Base-by-base conservation (phyloP, 1,284 basidiomycete species). In the Ceratobasidium sp. region DNA sequence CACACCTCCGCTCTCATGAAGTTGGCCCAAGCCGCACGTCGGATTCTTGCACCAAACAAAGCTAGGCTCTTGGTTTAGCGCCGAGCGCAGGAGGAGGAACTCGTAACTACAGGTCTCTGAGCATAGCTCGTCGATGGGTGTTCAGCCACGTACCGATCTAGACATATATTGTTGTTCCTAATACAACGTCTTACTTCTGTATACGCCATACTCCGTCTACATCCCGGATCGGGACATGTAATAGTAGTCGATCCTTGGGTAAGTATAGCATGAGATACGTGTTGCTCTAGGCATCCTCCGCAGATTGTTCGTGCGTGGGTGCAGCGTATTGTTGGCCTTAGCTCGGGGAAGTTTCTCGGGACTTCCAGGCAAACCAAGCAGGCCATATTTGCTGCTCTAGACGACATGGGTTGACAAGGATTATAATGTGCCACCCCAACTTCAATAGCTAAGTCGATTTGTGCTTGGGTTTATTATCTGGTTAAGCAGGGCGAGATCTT, bases 1-100 rank as follows among this genome's bases (percentile, higher is more conserved):
- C 58, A 34, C 13, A 62, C 58, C 22, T 12, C 58, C 58, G 22
- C 38, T 31, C 2, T 38, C 34, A 20, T 62, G 58, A 31, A 32
- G 50, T 31, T 62, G 58, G 3, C 58, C 58, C 4, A 45, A 62
- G 12, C 58, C 58, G 45, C 58, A 62, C 3, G 27, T 20, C 8
- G 58, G 42, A 43, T 62, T 62, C 32, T 62, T 62, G 58, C 58
- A 62, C 58, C 58, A 62, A 4, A 62, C 58, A 50, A 62, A 62
- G 31, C 43, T 42, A 6, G 43, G 10, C 13, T 62, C 58, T 22
- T 42, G 12, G 58, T 31, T 31, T 3, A 62, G 32, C 5, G 58
- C 58, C 25, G 34, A 45, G 27, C 58, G 42, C n/a, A 62, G 31
- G 29, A 62, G 32, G n/a, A 62, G 20, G 13, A 45, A 47, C 27